phyloP scores from a whole-genome alignment of 2,329 filamentous ascomycete species.

The Daldinia eschscholtzii region DNA sequence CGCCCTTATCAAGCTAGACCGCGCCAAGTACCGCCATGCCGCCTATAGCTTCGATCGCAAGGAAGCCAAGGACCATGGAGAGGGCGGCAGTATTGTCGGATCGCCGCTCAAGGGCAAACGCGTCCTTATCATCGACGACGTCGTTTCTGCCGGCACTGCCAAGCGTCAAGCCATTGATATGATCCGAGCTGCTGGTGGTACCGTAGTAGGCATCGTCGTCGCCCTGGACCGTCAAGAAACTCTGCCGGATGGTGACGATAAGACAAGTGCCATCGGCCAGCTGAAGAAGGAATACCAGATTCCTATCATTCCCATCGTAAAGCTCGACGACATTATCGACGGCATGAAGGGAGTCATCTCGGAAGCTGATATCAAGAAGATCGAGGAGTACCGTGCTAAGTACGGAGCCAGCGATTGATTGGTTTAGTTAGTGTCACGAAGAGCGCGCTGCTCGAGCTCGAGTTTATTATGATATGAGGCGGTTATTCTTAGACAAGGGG shows the following conservation, averaged over 20 bases:
- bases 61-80: conserved; percentile 95
- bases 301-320: conserved; percentile 86
- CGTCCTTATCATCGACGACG: conserved; percentile 93
- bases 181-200: conserved; percentile 86
- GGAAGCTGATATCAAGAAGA: conserved; percentile 72
- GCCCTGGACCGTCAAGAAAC: conserved; percentile 90
- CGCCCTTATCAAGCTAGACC: conserved; percentile 78
- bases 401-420: conserved; percentile 71
- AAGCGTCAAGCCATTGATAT: conserved; percentile 93
- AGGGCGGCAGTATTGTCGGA: conserved; percentile 93
- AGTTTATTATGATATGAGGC: background rate
- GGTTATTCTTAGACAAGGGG: conserved; percentile 17
- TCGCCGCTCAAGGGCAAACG: conserved; percentile 85
- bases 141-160: conserved; percentile 94
- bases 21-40: conserved; percentile 73
- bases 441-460: background rate
- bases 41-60: conserved; percentile 96
- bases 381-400: conserved; percentile 79
- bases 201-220: conserved; percentile 87
- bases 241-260: conserved; percentile 72
- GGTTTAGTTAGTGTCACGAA: background rate
- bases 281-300: conserved; percentile 85
- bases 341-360: conserved; percentile 73
- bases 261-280: conserved; percentile 87
- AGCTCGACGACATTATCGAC: conserved; percentile 83